Percentiles rank a stretch among this genome's conserved stretches.
Conservation (phyloP, 805 yeast species). For the Myxozyma kluyveri region DNA sequence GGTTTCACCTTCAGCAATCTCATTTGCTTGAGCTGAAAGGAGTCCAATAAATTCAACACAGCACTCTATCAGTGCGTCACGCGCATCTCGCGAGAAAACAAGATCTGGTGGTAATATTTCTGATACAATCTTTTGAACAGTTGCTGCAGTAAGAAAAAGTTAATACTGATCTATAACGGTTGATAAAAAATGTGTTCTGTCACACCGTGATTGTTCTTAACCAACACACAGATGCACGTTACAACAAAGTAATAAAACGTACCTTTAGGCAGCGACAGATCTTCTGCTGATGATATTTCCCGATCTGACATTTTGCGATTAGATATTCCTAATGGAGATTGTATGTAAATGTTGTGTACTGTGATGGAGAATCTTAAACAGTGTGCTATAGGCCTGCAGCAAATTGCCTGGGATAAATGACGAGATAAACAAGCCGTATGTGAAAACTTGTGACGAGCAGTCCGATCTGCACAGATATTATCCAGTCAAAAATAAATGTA, state of each 20-base stretch:
- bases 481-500: too few species aligned
- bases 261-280: slow-evolving; percentile 47
- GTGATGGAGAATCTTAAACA: too few species aligned
- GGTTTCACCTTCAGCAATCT: slow-evolving; percentile 92
- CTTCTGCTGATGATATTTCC: slow-evolving; percentile 37
- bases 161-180: not conserved
- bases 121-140: slow-evolving; percentile 89
- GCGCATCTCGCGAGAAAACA: slow-evolving; percentile 85
- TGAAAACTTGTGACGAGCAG: too few species aligned
- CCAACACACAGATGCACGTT: not conserved
- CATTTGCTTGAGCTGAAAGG: slow-evolving; percentile 87
- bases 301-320: slow-evolving; percentile 31
- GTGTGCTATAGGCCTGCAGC: too few species aligned
- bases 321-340: too few species aligned
- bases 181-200: not conserved
- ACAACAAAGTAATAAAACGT: slow-evolving; percentile 19
- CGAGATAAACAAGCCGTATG: too few species aligned
- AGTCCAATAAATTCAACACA: slow-evolving; percentile 96
- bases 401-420: too few species aligned
- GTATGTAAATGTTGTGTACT: too few species aligned
- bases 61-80: slow-evolving; percentile 93
- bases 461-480: too few species aligned
- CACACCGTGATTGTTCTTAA: not conserved
- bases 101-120: slow-evolving; percentile 88
- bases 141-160: slow-evolving; percentile 49